These are phyloP conservation scores for Aspergillus sclerotioniger DNA, from an alignment of 495 filamentous ascomycete genomes.

Conservation along the genomic window DNA sequence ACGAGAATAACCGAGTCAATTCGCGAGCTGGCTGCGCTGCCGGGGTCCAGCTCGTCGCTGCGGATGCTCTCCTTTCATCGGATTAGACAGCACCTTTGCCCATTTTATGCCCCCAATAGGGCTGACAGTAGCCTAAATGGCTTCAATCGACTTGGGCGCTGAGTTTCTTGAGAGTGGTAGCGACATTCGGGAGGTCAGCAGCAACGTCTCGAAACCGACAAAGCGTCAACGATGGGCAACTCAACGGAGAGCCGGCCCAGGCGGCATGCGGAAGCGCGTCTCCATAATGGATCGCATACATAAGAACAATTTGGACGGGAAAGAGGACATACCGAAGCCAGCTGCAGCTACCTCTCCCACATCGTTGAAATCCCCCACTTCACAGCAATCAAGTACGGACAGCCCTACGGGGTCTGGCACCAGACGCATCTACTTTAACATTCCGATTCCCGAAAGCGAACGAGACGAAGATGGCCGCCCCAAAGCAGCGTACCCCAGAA, in stretches of 20 bases:
- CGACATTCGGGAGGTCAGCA: conserved; percentile 37
- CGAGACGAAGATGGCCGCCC: conserved; percentile 82
- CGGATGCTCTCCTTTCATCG: conserved; percentile 30
- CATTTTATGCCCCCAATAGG: conserved; percentile 31
- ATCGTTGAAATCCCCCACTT: conserved; percentile 42
- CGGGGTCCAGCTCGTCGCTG: conserved; percentile 25
- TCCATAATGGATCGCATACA: conserved; percentile 80
- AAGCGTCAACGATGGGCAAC: conserved; percentile 93
- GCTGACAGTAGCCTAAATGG: conserved; percentile 37
- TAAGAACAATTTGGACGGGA: conserved; percentile 53
- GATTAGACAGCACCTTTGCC: conserved; percentile 13
- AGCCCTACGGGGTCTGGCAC: conserved; percentile 28
- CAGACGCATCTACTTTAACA: conserved; percentile 79
- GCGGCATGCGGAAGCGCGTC: conserved; percentile 73
- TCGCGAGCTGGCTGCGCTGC: conserved; percentile 25
- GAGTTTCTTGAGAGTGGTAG: conserved; percentile 23
- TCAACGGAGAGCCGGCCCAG: conserved; percentile 69
- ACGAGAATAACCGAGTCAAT: not conserved
- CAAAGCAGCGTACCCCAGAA: conserved; percentile 67
- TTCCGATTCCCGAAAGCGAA: conserved; percentile 72
- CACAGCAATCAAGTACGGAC: not conserved
- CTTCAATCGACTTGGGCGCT: conserved; percentile 33
- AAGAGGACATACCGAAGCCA: conserved; percentile 69
- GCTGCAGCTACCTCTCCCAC: conserved; percentile 29
- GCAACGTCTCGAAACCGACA: conserved; percentile 55